Evolutionary conservation across 345 rosid genomes (phyloP), one percentile per base, ranked within the genome.

Genomic region (Balakata baccata): DNA sequence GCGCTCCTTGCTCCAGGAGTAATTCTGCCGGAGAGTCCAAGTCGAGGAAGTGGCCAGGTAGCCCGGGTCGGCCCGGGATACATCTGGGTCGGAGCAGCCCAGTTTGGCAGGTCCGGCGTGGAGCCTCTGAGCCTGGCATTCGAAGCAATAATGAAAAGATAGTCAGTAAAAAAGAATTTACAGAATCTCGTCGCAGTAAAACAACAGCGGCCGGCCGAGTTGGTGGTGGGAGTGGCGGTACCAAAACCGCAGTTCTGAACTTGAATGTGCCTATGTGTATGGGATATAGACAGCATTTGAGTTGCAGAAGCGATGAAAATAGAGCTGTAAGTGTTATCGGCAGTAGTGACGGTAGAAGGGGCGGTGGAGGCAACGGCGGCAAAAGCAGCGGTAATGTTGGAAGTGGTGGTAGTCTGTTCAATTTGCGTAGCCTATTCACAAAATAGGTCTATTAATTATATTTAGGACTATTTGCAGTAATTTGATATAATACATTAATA

Each of bases 1-100:
- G 97, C 66, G 97, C 97, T 43, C 94, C 97, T 50, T 91, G 97
- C 53, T 91, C 97, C 0, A 64, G 97, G 6, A 89, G 94, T 74
- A 91, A 91, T 71, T 89, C 97, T 1, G 83, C 87, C 2, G 97
- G 92, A 17, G 90, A 87, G 51, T 76, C 84, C 37, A 85, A 85
- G 75, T 78, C 85, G 11, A 80, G 87, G 81, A 89, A 87, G 80
- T 88, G 86, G 90, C 91, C 94, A 11, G 74, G 78, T 51, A 87
- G 90, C 64, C 94, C 97, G 4, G 78, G 90, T 63, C 87, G 94
- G 67, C 74, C 81, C 70, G 92, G 92, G 11, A 86, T 91, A 49
- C 90, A 85, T 79, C 50, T 89, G 67, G 88, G 90, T 63, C 92
- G 94, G 77, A 88, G 75, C 77, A 88, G 90, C 76, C 97, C 94